Conservation (phyloP, 2,329 filamentous ascomycete species). For the Chaetomium sp. region DNA sequence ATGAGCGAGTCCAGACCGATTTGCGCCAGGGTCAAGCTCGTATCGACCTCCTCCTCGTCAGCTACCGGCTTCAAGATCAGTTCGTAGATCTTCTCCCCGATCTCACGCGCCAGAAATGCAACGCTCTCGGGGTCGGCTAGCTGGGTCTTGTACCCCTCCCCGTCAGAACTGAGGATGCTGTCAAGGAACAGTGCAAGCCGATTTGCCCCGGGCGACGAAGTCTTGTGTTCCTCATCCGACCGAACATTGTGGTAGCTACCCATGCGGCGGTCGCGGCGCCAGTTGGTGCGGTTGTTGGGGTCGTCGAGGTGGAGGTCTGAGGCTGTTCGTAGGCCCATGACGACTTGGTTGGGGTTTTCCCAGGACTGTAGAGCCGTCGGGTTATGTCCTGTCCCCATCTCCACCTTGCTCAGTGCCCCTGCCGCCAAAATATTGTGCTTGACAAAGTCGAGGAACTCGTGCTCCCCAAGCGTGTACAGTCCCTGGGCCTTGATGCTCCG, state of each 20-base stretch:
- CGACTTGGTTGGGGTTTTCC: slow-evolving; percentile 17
- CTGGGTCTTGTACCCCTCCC: neutral
- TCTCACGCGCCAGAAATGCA: slow-evolving; percentile 33
- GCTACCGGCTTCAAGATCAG: slow-evolving; percentile 12
- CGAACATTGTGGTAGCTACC: slow-evolving; percentile 36
- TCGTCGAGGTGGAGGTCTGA: slow-evolving; percentile 33
- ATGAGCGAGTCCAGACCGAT: slow-evolving; percentile 11
- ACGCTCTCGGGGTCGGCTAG: slow-evolving; percentile 19
- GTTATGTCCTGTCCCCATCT: neutral
- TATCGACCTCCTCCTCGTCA: neutral
- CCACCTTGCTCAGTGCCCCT: neutral
- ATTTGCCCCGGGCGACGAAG: neutral
- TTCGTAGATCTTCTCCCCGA: slow-evolving; percentile 34
- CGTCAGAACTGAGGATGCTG: neutral
- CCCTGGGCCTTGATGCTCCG: neutral
- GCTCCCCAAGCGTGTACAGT: slow-evolving; percentile 20
- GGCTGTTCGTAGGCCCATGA: slow-evolving; percentile 34
- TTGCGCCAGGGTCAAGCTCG: neutral
- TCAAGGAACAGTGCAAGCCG: neutral
- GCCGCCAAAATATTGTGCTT: neutral
- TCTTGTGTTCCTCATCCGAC: slow-evolving; percentile 4
- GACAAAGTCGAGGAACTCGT: slow-evolving; percentile 23
- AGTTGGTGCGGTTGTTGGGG: slow-evolving; percentile 35
- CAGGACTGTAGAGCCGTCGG: neutral
- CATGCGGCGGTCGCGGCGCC: slow-evolving; percentile 38